Evolutionary conservation across 2,329 filamentous ascomycete species (phyloP).

Genomic region (Colletotrichum sp.): DNA sequence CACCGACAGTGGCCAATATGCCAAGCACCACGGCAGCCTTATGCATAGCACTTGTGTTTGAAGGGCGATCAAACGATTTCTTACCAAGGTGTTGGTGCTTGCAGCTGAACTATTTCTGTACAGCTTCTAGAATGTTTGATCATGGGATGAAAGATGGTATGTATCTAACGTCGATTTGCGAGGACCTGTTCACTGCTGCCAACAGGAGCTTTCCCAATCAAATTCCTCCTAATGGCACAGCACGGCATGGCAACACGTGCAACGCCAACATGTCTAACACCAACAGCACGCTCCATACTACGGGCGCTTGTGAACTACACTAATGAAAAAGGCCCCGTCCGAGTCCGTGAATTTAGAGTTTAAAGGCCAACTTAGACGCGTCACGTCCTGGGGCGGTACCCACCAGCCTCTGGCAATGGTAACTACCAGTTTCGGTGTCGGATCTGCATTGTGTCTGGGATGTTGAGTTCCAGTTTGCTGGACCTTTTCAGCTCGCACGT

Average conservation of each 20-base stretch:
- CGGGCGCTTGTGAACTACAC: background rate
- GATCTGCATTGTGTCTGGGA: background rate
- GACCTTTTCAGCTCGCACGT: background rate
- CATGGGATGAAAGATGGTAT: background rate
- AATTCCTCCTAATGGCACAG: background rate
- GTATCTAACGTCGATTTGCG: background rate
- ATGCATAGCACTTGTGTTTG: background rate
- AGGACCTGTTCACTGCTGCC: background rate
- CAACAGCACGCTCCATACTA: background rate
- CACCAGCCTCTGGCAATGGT: background rate
- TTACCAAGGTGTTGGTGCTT: background rate
- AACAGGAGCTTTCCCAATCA: background rate
- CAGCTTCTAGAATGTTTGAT: background rate
- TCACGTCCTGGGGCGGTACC: background rate
- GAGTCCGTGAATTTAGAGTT: background rate
- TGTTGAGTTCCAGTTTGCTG: background rate
- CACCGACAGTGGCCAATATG: background rate
- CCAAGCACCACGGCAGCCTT: background rate
- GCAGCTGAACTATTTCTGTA: background rate
- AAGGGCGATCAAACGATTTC: background rate
- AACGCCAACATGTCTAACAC: background rate
- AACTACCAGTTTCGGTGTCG: background rate
- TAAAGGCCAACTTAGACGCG: background rate
- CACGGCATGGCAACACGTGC: background rate
- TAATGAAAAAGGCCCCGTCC: background rate